Conservation (phyloP, 139 green algal genomes). For the Tetraselmis chui region DNA sequence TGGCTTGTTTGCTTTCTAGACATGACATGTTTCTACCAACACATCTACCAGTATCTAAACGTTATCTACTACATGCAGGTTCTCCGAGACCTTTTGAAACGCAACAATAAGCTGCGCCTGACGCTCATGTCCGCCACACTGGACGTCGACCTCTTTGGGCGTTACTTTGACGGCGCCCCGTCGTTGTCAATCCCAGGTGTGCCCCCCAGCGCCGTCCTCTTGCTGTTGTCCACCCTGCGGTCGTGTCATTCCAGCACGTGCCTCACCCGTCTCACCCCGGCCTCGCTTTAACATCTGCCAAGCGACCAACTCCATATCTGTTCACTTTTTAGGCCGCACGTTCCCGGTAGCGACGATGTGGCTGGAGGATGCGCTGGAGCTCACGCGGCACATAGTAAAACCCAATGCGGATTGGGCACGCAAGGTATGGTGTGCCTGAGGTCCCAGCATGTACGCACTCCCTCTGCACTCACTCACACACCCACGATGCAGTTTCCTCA, state of each 20-base stretch:
- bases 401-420: not conserved
- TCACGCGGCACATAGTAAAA: conserved; percentile 28
- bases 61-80: too few relatives aligned
- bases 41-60: too few relatives aligned
- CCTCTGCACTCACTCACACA: too few relatives aligned
- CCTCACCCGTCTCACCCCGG: too few relatives aligned
- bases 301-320: too few relatives aligned
- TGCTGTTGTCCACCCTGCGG: too few relatives aligned
- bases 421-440: not conserved
- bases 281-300: too few relatives aligned
- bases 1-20: too few relatives aligned
- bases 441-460: too few relatives aligned
- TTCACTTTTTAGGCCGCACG: conserved; percentile 4
- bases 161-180: conserved; percentile 18
- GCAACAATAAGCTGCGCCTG: conserved; percentile 22
- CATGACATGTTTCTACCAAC: too few relatives aligned
- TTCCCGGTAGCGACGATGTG: conserved; percentile 11
- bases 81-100: conserved; percentile 33
- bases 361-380: conserved; percentile 11
- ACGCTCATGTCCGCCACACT: conserved; percentile 24
- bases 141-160: conserved; percentile 10
- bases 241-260: too few relatives aligned
- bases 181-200: conserved; percentile 25
- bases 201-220: not conserved
- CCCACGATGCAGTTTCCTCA: too few relatives aligned